Evolutionary conservation across 2,329 filamentous ascomycete genomes (phyloP).

Genomic region (Geosmithia putterillii): DNA sequence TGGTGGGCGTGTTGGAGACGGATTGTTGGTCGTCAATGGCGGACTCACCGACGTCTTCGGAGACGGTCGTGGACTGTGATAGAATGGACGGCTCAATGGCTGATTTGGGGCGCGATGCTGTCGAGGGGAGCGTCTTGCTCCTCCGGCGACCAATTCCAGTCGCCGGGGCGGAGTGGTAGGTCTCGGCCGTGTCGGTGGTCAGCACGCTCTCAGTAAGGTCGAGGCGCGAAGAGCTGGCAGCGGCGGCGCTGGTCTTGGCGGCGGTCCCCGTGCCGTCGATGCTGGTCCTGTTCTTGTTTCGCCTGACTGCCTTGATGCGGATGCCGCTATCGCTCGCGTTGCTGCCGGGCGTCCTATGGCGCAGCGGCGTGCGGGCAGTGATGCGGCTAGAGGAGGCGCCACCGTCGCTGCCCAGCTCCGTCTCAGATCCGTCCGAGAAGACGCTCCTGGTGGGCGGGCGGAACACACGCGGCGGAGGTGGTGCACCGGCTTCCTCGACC

Average conservation of each 20-base stretch:
- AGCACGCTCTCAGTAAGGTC: conserved; percentile 1
- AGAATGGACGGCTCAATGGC: not conserved
- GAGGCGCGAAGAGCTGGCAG: conserved; percentile 2
- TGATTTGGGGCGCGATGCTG: not conserved
- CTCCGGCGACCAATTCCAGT: conserved; percentile 11
- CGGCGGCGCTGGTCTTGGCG: not conserved
- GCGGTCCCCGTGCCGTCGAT: conserved; percentile 13
- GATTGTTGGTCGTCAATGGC: conserved; percentile 20
- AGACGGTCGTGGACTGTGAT: conserved; percentile 3
- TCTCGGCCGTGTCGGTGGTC: not conserved
- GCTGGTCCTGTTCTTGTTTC: conserved; percentile 17
- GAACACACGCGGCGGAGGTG: conserved; percentile 19
- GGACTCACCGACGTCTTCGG: conserved; percentile 4
- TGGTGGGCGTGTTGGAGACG: conserved; percentile 25
- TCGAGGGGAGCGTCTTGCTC: conserved; percentile 10
- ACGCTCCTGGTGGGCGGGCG: conserved; percentile 19
- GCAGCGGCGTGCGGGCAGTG: conserved; percentile 11
- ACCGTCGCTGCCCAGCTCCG: conserved; percentile 13
- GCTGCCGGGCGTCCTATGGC: conserved; percentile 4
- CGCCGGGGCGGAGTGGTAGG: not conserved
- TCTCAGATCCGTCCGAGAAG: conserved; percentile 11
- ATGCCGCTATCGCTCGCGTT: conserved; percentile 26
- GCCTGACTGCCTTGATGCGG: conserved; percentile 26
- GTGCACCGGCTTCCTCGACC: conserved; percentile 35
- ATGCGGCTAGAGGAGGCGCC: conserved; percentile 12